phyloP scores from a whole-genome alignment of 1,139 yeast genomes.

The Kurtzmaniella natalensis region DNA sequence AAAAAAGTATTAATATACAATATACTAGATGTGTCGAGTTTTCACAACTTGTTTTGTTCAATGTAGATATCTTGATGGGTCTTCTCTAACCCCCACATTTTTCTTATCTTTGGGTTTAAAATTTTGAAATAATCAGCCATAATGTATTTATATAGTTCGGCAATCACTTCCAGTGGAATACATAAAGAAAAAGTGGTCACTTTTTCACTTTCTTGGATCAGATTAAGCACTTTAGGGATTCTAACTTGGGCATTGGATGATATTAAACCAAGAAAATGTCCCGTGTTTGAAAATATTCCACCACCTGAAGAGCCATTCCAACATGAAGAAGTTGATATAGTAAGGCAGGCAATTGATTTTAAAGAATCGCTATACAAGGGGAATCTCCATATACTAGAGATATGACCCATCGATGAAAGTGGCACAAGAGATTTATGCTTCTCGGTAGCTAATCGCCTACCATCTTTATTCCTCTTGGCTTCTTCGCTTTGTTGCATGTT shows the following conservation, averaged over 20 bases:
- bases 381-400: conserved; percentile 24
- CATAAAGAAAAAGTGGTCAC: conserved; percentile 24
- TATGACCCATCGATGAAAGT: conserved; percentile 40
- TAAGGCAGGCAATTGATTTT: conserved; percentile 26
- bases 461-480: no score
- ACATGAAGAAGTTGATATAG: conserved; percentile 57
- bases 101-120: conserved; percentile 15
- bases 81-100: conserved; percentile 22
- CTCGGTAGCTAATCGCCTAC: not conserved
- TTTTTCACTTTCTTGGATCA: conserved; percentile 20
- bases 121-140: conserved; percentile 3
- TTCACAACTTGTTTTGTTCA: not conserved
- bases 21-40: no score
- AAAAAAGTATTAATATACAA: not conserved
- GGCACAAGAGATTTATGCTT: conserved; percentile 27
- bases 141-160: conserved; percentile 13
- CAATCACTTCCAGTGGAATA: conserved; percentile 25
- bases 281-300: conserved; percentile 38
- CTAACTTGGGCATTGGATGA: conserved; percentile 56
- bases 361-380: conserved; percentile 10
- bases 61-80: conserved; percentile 18
- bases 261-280: conserved; percentile 50
- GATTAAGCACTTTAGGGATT: conserved; percentile 12
- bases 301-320: conserved; percentile 84
- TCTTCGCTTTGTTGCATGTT: no score